Evolutionary conservation across 2,329 filamentous ascomycete genomes (phyloP), one percentile per base, ranked within the genome.

Genomic region (Thyridium curvatum): DNA sequence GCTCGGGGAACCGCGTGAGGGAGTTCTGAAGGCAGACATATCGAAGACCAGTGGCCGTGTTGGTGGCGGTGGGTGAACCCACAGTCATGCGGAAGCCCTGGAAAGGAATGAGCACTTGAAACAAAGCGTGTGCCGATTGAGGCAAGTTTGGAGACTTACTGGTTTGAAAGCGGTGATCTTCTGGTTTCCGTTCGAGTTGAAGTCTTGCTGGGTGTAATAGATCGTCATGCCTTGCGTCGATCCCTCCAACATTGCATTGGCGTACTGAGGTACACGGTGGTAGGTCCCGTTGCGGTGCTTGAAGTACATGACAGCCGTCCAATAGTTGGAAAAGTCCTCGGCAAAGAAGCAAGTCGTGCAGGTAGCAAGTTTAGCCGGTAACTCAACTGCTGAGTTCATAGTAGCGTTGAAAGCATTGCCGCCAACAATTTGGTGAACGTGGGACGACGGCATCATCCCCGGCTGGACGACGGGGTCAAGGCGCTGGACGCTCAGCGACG

Each of bases 81-180:
- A 32, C 30, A 5, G 30, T 32, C 30, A 32, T 32, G 12, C 30
- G 30, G 30, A 32, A 32, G 30, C 30, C 30, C 30, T 32, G 12
- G 15, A 6, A 13, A 32, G 7, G 10, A 10, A 26, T 26, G 10
- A 26, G 21, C 10, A 26, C 21, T 26, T 26, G 21, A 26, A 10
- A 6, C 10, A 10, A 26, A 26, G 21, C 10, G 21, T 10, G 10
- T 10, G 10, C 6, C 6, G 21, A 10, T 26, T 26, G 10, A 10
- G 6, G 21, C 6, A 26, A 26, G 21, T 6, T 29, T 5, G 34
- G 16, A 12, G 3, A 28, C 34, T 30, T 12, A 37, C 34, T 12
- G 34, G 34, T 21, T 37, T 37, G 34, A 66, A 66, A 3, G 61
- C 54, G 1, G 62, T 66, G 29, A 67, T 65, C 49, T 65, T 64